These are phyloP conservation scores for Microcera coccophila DNA, from an alignment of 2,329 filamentous ascomycete genomes.

Conservation along the genomic window DNA sequence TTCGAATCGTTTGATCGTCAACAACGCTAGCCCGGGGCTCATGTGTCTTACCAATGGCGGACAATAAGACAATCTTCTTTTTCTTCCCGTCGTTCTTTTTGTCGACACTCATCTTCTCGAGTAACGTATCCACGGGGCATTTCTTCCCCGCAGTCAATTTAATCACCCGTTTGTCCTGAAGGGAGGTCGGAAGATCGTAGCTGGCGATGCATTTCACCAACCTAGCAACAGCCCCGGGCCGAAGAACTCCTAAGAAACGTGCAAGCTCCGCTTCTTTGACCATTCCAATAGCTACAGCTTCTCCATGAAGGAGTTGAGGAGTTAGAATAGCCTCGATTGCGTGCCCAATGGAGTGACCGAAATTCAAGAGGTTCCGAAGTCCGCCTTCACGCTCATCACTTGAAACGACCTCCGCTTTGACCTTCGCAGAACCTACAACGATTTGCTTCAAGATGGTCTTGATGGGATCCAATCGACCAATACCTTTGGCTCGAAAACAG, in stretches of 20 bases:
- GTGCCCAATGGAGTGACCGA: constrained; percentile 96
- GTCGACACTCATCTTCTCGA: constrained; percentile 94
- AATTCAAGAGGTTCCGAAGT: constrained; percentile 90
- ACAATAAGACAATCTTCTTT: constrained; percentile 93
- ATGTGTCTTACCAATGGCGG: constrained; percentile 81
- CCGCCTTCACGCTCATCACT: constrained; percentile 92
- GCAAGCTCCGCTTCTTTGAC: constrained; percentile 95
- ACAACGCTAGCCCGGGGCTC: constrained; percentile 87
- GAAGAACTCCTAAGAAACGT: constrained; percentile 79
- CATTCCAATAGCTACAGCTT: constrained; percentile 97
- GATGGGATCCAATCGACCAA: constrained; percentile 66
- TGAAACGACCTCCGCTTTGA: constrained; percentile 93
- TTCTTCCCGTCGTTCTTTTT: constrained; percentile 96
- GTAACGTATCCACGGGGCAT: constrained; percentile 79
- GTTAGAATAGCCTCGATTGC: constrained; percentile 94
- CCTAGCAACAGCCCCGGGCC: constrained; percentile 81
- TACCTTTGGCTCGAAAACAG: constrained; percentile 32
- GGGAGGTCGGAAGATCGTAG: constrained; percentile 81
- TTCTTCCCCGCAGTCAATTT: constrained; percentile 80
- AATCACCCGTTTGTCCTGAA: constrained; percentile 77
- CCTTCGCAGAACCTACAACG: constrained; percentile 83
- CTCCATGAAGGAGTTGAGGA: constrained; percentile 90
- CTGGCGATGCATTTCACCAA: constrained; percentile 91
- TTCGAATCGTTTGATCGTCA: constrained; percentile 76
- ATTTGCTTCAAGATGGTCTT: constrained; percentile 68